Evolutionary conservation across 176 grass and related monocot species (phyloP), one percentile per base, ranked within the genome.

Genomic region (Alloteropsis semialata): DNA sequence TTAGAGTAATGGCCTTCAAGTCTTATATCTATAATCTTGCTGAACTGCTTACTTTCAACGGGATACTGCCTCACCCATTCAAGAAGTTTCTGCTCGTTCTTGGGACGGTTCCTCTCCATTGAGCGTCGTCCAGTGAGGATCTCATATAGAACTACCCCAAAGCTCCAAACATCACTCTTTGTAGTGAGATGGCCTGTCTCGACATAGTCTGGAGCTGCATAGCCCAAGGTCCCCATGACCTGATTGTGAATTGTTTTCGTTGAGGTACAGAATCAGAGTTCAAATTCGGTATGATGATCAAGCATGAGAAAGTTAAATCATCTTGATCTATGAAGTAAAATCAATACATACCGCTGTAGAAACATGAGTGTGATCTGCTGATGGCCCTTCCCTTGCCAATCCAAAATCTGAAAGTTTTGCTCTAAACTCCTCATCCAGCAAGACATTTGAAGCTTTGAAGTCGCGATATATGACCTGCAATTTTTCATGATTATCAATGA

Each of bases 321-420:
- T 65, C 22, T 77, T 54, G 55, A 18, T 27, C 16, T 68, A 38
- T 83, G 28, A n/a, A 72, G 5, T 28, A 13, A 69, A 79, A 74
- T 70, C 7, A 50, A 5, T 37, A 87, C 92, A 33, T 92, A 94
- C 87, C 49, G 67, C 74, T 61, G 93, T 95, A 54, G 93, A 90
- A 12, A 92, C 93, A 61, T 92, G 93, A 69, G 93, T 95, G 7
- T 87, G 28, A 42, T 62, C 85, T 54, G 69, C 87, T 68, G 90
- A 81, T 67, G 93, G 93, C 3, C 90, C 93, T 83, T 95, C 87
- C 48, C 90, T 88, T 24, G 93, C 93, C 82, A 95, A 69, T 48
- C 93, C 93, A 12, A 95, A 95, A 58, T 95, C 93, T 36, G 93
- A 92, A 25, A 95, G 87, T 82, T 95, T 92, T 8, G 90, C 90